Evolutionary conservation across 169 alveolate genomes (phyloP).

Genomic region (Miamiensis avidus): DNA sequence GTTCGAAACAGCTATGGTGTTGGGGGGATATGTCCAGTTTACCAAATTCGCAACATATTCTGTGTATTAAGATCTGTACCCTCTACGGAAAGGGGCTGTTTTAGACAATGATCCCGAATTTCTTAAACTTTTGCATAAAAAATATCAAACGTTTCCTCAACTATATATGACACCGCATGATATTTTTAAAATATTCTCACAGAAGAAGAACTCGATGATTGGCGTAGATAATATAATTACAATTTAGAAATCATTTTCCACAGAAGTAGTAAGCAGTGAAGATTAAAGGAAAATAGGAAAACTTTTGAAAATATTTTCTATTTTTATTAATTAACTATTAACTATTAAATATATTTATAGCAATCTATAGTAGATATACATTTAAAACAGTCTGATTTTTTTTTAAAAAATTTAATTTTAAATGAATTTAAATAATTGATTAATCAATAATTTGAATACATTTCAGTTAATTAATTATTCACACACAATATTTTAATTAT

Average conservation of each 20-base stretch:
- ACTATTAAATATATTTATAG: too few species aligned
- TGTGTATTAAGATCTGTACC: conserved; percentile 4
- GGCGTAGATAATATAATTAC: not conserved
- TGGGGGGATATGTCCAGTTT: conserved; percentile 28
- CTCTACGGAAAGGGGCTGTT: conserved; percentile 2
- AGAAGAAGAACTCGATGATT: not conserved
- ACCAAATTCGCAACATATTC: conserved; percentile 18
- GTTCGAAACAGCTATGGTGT: conserved; percentile 2
- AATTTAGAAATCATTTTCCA: not conserved
- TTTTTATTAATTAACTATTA: too few species aligned
- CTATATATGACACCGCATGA: not conserved
- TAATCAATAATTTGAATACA: too few species aligned
- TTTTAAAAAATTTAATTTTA: too few species aligned
- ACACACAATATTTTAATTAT: too few species aligned
- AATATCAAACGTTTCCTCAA: not conserved
- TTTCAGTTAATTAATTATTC: too few species aligned
- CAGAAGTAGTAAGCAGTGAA: too few species aligned
- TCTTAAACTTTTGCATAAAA: not conserved
- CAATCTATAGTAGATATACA: too few species aligned
- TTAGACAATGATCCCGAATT: not conserved
- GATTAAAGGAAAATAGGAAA: too few species aligned
- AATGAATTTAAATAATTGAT: too few species aligned
- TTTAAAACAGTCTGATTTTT: too few species aligned
- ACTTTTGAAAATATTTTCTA: too few species aligned
- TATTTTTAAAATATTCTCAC: not conserved